These are phyloP conservation scores for Rhizopogon hawkerae DNA, from an alignment of 1,284 basidiomycete genomes.

Conservation along the genomic window DNA sequence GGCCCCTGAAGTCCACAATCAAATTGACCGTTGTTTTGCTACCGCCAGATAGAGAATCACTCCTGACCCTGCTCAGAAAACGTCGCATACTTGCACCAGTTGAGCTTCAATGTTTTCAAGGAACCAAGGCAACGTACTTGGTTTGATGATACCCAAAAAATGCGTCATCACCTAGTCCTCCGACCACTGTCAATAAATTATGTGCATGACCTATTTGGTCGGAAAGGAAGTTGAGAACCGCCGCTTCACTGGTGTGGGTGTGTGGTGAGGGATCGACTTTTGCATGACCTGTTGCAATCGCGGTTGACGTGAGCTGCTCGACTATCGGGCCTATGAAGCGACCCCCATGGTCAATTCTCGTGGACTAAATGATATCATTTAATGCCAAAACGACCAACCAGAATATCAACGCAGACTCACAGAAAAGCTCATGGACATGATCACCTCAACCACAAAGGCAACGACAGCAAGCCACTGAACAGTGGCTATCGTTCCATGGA, in stretches of 20 bases:
- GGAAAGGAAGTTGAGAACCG: constrained; percentile 20
- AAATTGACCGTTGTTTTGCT: not conserved
- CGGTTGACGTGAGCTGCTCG: not conserved
- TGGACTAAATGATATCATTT: not conserved
- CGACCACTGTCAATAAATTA: constrained; percentile 18
- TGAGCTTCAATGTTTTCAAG: not conserved
- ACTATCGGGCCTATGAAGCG: constrained; percentile 1
- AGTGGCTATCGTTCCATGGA: not conserved
- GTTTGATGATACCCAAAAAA: constrained; percentile 19
- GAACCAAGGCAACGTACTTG: constrained; percentile 13
- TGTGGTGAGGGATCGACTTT: not conserved
- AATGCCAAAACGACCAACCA: no score
- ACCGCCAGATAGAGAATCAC: not conserved
- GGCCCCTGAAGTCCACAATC: not conserved
- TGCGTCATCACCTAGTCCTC: constrained; percentile 13
- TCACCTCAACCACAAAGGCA: not conserved
- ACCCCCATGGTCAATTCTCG: not conserved
- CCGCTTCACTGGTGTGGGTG: constrained; percentile 5
- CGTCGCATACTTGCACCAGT: constrained; percentile 11
- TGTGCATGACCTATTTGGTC: constrained; percentile 25
- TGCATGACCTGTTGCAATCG: not conserved
- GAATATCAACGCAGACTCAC: not conserved
- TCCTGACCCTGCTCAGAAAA: not conserved
- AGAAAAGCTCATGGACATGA: not conserved
- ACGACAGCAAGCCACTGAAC: not conserved